Base-by-base conservation (phyloP, 1,284 basidiomycete species). In the Ceratobasidium sp. region DNA sequence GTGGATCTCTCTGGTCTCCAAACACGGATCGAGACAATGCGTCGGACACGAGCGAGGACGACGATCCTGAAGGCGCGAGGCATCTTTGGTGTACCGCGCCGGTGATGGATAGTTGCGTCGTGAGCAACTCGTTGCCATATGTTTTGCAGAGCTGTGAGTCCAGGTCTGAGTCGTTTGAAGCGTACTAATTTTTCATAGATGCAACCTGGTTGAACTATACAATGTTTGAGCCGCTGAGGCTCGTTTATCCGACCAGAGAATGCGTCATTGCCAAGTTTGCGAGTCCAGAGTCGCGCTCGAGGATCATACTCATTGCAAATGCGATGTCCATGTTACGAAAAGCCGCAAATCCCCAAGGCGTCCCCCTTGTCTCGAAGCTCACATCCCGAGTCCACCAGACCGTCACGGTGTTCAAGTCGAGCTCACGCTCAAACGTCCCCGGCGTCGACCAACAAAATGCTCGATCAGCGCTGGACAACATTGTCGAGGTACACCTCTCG, bases 161-260 rank as follows among this genome's bases (percentile, higher is more conserved):
- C 25, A 12, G 17, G 25, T 42, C 27, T 20, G 3, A 17, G 17
- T 40, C 17, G 10, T 40, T 40, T 40, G 38, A 40, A 8, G 8
- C 8, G 17, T 40, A 8, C 38, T 40, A 40, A 40, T 40, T 40
- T 40, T 40, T 40, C 10, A 17, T 17, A 40, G 38, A 40, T 40
- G 38, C 38, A 8, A 40, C 8, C 38, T 40, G 38, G 38, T 40
- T 40, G 17, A 40, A 10, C 7, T 25, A 50, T 62, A 68, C 27
- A n/a, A 54, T 38, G 52, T 72, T 20, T 35, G 56, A 22, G 20
- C 54, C 53, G 40, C 60, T 49, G 40, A 53, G 29, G 52, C n/a
- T 55, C 56, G 40, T 43, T 20, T 53, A 22, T 54, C 65, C 20
- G 45, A 60, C 15, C 50, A 68, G 27, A 60, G 38, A 65, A 22